Conservation (phyloP, 345 rosid genomes). For the Aquilaria yunnanensis region DNA sequence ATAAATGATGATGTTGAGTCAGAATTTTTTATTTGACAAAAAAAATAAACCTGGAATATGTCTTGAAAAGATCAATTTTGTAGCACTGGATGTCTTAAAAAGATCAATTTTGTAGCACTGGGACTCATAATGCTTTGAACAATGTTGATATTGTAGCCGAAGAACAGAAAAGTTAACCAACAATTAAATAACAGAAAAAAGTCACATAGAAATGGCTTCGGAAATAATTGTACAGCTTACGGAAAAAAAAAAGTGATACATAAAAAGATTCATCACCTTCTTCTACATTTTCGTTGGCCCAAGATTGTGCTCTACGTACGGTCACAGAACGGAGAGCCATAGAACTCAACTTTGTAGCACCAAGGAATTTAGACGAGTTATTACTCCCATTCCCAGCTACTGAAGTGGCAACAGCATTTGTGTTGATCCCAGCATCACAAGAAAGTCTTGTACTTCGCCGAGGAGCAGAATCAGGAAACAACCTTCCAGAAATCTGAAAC, state of each 20-base stretch:
- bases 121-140: too few species aligned
- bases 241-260: constrained; percentile 5
- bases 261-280: constrained; percentile 54
- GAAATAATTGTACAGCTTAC: neutral
- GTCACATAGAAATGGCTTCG: too few species aligned
- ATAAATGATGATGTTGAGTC: too few species aligned
- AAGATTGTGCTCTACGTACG: constrained; percentile 76
- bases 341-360: constrained; percentile 75
- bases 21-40: too few species aligned
- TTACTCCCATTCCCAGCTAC: constrained; percentile 65
- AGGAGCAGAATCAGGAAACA: constrained; percentile 95
- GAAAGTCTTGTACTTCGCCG: constrained; percentile 81
- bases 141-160: too few species aligned
- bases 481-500: constrained; percentile 89
- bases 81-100: too few species aligned
- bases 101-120: too few species aligned
- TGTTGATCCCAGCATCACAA: constrained; percentile 57
- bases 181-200: too few species aligned
- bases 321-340: constrained; percentile 78
- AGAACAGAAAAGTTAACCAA: too few species aligned
- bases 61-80: too few species aligned
- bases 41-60: too few species aligned
- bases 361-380: constrained; percentile 72
- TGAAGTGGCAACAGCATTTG: constrained; percentile 40
- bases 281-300: constrained; percentile 84